These are phyloP conservation scores for Nicotiana benthamiana DNA, from an alignment of 257 asterid species.

Conservation along the genomic window DNA sequence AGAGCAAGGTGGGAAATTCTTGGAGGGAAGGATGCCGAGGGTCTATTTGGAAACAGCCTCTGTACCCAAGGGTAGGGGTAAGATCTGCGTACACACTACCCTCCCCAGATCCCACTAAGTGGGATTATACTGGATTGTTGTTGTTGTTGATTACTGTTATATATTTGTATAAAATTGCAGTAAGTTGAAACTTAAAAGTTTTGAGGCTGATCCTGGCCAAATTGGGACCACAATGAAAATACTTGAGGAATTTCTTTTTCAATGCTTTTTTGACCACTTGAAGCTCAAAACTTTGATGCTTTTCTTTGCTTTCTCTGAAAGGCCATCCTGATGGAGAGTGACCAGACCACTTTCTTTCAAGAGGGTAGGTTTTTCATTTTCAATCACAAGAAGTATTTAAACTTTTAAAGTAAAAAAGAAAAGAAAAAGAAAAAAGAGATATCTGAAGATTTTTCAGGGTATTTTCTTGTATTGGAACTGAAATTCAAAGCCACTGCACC, in stretches of 20 bases:
- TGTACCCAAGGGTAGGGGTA: too few species aligned
- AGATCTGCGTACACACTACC: too few species aligned
- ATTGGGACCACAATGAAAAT: slow-evolving; percentile 20
- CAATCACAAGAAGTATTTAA: not conserved
- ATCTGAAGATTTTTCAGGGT: not conserved
- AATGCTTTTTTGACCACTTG: slow-evolving; percentile 23
- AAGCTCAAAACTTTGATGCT: slow-evolving; percentile 10
- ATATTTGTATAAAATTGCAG: not conserved
- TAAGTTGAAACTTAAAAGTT: not conserved
- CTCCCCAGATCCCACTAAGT: too few species aligned
- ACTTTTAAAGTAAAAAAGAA: too few species aligned
- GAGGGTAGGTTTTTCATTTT: not conserved
- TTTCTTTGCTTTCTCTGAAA: slow-evolving; percentile 5
- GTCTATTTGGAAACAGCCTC: too few species aligned
- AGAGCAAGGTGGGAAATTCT: too few species aligned
- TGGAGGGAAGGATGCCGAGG: too few species aligned
- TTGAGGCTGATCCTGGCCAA: slow-evolving; percentile 4
- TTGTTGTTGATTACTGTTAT: slow-evolving; percentile 6
- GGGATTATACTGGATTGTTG: too few species aligned
- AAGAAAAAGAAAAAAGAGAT: not conserved
- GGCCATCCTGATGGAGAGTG: slow-evolving; percentile 12
- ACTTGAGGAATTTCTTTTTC: slow-evolving; percentile 16
- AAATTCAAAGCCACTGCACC: not conserved
- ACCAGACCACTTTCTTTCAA: not conserved
- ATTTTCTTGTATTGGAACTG: not conserved